Base-by-base conservation (phyloP, 2,329 filamentous ascomycete genomes). In the Colletotrichum caudatum region DNA sequence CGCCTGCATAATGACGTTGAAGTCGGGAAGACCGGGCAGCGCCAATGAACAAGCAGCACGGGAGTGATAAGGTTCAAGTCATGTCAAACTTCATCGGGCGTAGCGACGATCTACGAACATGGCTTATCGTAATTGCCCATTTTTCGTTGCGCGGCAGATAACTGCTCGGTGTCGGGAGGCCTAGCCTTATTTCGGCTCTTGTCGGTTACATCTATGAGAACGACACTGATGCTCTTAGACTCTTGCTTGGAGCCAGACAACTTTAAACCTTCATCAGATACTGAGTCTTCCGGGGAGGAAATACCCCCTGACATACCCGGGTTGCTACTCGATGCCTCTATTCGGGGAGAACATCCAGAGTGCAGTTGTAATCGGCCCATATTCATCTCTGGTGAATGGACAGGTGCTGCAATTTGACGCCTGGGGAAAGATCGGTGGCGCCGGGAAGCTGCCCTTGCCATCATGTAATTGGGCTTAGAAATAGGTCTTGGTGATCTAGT, bases 1-100 rank as follows among this genome's bases (percentile, higher is more conserved):
- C 1, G n/a, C 46, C 16, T 63, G 60, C 60, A 63, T n/a, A 53
- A 53, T 63, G 60, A 53, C 60, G 60, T 63, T 50, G 12, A n/a
- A 26, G 37, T 29, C 60, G 37, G 46, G 46, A 4, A 48, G 46
- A 26, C 35, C n/a, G 20, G 9, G 33, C 35, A 39, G 39, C 16
- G 18, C 60, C 60, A 63, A 63, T 63, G 23, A 53, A 33, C 41
- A 11, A 7, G 18, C 23, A 8, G 16, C 46, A 20, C 18, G n/a
- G n/a, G 23, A 7, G 35, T 63, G 60, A 63, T 63, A 63, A 63
- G 60, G 46, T 63, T 63, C 33, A 41, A 9, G 29, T 37, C 59
- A 37, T 39, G 11, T 18, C 7, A 46, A 16, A 23, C 8, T 44
- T 8, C 26, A 44, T 51, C 7, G 5, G 35, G 20, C 53, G 14